A percentile compares a stretch with the other conserved stretches of the same genome.
Evolutionary conservation across 176 grass and related monocot species (phyloP).

Genomic region (Olyra latifolia): DNA sequence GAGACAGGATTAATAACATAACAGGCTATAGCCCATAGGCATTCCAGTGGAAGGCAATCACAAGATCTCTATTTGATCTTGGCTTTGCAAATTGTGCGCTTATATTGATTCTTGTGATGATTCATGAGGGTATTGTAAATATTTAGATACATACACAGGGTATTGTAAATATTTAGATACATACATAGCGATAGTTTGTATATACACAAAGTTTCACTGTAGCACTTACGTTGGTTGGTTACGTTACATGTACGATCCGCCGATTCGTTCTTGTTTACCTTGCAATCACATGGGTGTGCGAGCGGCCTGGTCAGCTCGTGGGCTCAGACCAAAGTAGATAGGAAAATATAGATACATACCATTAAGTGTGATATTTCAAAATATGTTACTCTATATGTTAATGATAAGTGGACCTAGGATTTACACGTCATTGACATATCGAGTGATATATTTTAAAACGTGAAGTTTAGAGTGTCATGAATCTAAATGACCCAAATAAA

Average conservation of each 20-base stretch:
- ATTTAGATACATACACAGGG: constrained; percentile 12
- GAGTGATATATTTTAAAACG: no score
- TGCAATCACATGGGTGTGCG: no score
- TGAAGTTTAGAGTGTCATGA: no score
- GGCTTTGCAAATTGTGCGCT: background rate
- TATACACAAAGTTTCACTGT: background rate
- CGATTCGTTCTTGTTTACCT: background rate
- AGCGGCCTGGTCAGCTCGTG: background rate
- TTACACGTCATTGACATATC: no score
- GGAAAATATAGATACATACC: no score
- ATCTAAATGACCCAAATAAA: no score
- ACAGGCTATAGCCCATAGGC: background rate
- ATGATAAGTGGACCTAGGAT: no score
- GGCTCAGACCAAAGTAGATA: background rate
- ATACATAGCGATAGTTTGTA: background rate
- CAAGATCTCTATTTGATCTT: background rate
- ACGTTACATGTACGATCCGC: no score
- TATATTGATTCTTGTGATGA: background rate
- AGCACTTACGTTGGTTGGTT: no score
- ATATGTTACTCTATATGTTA: no score
- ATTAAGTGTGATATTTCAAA: no score
- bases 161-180: constrained; percentile 35
- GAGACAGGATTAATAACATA: background rate
- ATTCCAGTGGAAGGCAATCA: background rate
- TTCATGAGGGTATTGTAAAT: constrained; percentile 29